Conservation (phyloP, 495 filamentous ascomycete genomes). For the Penicillium cinerascens region DNA sequence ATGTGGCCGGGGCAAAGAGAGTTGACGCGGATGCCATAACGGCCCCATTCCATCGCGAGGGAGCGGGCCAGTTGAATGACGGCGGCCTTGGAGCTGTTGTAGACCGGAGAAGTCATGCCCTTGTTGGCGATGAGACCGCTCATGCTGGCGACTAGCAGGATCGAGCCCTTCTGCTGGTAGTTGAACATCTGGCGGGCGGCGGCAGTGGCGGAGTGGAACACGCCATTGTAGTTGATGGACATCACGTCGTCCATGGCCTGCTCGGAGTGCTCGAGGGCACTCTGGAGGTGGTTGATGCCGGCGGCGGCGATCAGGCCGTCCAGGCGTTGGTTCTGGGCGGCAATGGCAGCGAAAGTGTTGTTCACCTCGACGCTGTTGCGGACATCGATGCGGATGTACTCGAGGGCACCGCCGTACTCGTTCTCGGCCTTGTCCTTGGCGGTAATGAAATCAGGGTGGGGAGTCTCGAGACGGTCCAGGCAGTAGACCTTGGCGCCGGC, state of each 20-base stretch:
- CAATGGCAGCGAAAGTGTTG: conserved; percentile 50
- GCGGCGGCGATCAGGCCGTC: conserved; percentile 83
- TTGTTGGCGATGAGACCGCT: conserved; percentile 77
- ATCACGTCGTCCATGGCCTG: conserved; percentile 64
- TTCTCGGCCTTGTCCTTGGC: conserved; percentile 45
- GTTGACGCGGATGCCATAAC: conserved; percentile 65
- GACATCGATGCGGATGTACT: conserved; percentile 64
- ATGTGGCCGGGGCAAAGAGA: conserved; percentile 67
- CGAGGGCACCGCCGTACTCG: conserved; percentile 52
- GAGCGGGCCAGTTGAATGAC: conserved; percentile 62
- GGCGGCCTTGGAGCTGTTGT: conserved; percentile 68
- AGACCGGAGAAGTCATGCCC: conserved; percentile 62
- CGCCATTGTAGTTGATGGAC: conserved; percentile 71
- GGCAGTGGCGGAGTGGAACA: conserved; percentile 74
- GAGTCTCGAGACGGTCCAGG: conserved; percentile 53
- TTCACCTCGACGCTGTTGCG: conserved; percentile 55
- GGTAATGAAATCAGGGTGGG: conserved; percentile 48
- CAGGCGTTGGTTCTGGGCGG: conserved; percentile 50
- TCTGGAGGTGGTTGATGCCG: conserved; percentile 71
- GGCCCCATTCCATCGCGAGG: conserved; percentile 70
- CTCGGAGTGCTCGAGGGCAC: conserved; percentile 64
- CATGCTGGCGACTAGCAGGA: conserved; percentile 76
- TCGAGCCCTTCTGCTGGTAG: conserved; percentile 55
- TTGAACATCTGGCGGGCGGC: conserved; percentile 73
- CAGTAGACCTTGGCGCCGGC: conserved; percentile 66